Evolutionary conservation across 345 rosid species (phyloP), one percentile per base, ranked within the genome.

Genomic region (Murraya paniculata): DNA sequence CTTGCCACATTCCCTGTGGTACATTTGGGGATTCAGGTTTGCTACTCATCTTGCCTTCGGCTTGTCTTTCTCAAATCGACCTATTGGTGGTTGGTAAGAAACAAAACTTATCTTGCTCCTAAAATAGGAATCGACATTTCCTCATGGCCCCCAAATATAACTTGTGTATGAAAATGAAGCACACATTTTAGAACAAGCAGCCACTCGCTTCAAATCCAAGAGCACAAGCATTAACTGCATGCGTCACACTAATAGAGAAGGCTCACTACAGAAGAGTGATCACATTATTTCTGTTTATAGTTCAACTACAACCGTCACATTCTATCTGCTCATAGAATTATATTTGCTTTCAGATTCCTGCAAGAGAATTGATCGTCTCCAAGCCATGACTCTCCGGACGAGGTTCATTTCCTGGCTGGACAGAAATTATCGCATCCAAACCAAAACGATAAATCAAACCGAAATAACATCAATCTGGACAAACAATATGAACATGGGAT

Each of bases 401-500:
- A 22, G 92, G 81, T 69, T 84, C 88, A 45, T 91, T 93, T 76
- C 94, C 97, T 27, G 95, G 93, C 61, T 95, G 90, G 77, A 91
- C 75, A 6, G 94, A 90, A 81, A 91, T 82, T 67, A 83, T 71
- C 75, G 82, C 93, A 82, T 90, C 87, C 82, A 90, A 74, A 74
- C 95, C 97, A 90, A 35, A 48, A 73, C 57, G 64, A 68, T 53
- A 76, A 35, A 74, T 72, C 2, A 73, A 60, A 75, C 53, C 4
- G 24, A 70, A 28, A 30, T 24, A 55, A 58, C 36, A 53, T 66
- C 21, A 53, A 67, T 24, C 21, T 35, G 9, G 0, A 36, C 6
- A 11, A 11, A 66, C 19, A 35, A 36, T 36, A 53, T 35, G 36
- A 55, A 55, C n/a, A 18, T 3, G 0, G 60, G 19, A 27, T 22